Base-by-base conservation (phyloP, 169 alveolate species). In the Cryptosporidium parvum region DNA sequence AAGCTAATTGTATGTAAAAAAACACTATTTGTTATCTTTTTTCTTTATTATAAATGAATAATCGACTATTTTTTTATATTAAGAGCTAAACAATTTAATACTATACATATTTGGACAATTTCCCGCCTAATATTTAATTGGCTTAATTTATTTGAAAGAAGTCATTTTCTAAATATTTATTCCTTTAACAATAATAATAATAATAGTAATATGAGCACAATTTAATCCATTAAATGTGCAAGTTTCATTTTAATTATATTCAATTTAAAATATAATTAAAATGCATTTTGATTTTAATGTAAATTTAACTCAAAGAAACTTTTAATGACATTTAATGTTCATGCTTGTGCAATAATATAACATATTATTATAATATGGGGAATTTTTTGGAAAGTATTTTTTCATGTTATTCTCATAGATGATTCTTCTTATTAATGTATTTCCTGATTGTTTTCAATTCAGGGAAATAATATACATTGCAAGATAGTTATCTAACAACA, bases 181-280 rank as follows among this genome's bases (percentile, higher is more conserved):
- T 42, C 35, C 35, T 42, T 42, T 42, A 9, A 42, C 7, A 42
- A 42, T 6, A 42, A 39, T 39, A 39, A 58, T 35, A 35, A 35
- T 5, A 56, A 58, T n/a, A 51, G 26, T 26, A 26, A 26, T 26
- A 26, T 26, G 26, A 8, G 86, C 86, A 56, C 86, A 58, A 73
- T 70, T 80, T 80, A 80, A 80, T 80, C 89, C 89, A 45, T 80
- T 80, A 65, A 45, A 23, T 80, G 75, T 80, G 58, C 70, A 23
- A 59, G 72, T 58, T 73, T 58, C 61, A 33, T 35, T 51, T 37
- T 14, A 69, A 69, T 33, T 23, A 16, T 16, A 37, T 37, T 69
- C 26, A 26, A 26, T 53, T 16, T 6, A 16, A 16, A 37, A 69
- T 69, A 9, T n/a, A 26, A 12, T 69, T 69, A 31, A 5, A 2